These are phyloP conservation scores for Saccharomycopsis phalli DNA, from an alignment of 1,139 yeast species.

Conservation along the genomic window DNA sequence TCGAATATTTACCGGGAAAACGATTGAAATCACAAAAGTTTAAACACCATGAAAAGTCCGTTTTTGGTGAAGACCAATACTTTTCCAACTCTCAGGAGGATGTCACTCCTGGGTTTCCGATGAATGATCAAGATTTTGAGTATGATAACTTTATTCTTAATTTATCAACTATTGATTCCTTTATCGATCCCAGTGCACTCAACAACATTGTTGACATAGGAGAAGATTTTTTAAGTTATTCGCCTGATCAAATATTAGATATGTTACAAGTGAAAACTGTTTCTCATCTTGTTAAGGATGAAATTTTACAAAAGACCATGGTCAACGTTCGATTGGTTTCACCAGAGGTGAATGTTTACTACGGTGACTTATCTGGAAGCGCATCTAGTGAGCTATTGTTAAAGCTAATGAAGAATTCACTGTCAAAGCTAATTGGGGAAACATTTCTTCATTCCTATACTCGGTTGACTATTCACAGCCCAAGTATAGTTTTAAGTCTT, in stretches of 20 bases:
- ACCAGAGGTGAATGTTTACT: slow-evolving; percentile 38
- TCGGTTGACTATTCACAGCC: too few relatives aligned
- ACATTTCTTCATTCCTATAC: too few relatives aligned
- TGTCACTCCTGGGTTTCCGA: slow-evolving; percentile 32
- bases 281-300: slow-evolving; percentile 31
- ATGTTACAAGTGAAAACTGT: slow-evolving; percentile 55
- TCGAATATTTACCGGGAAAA: not conserved
- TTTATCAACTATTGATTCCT: slow-evolving; percentile 36
- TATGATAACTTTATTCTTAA: slow-evolving; percentile 49
- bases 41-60: not conserved
- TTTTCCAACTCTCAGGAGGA: slow-evolving; percentile 32
- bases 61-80: slow-evolving; percentile 11
- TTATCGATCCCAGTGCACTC: slow-evolving; percentile 33
- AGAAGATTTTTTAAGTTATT: slow-evolving; percentile 31
- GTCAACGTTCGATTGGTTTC: slow-evolving; percentile 44
- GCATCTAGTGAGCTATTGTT: too few relatives aligned
- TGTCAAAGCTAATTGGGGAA: too few relatives aligned
- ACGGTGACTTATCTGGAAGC: slow-evolving; percentile 35
- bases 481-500: too few relatives aligned
- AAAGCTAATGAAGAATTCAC: too few relatives aligned
- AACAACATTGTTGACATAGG: slow-evolving; percentile 28
- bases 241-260: slow-evolving; percentile 49
- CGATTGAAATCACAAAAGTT: not conserved
- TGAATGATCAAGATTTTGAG: slow-evolving; percentile 36
- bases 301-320: slow-evolving; percentile 32